Evolutionary conservation across 495 filamentous ascomycete genomes (phyloP).

Genomic region (Pyrenula aspistea): DNA sequence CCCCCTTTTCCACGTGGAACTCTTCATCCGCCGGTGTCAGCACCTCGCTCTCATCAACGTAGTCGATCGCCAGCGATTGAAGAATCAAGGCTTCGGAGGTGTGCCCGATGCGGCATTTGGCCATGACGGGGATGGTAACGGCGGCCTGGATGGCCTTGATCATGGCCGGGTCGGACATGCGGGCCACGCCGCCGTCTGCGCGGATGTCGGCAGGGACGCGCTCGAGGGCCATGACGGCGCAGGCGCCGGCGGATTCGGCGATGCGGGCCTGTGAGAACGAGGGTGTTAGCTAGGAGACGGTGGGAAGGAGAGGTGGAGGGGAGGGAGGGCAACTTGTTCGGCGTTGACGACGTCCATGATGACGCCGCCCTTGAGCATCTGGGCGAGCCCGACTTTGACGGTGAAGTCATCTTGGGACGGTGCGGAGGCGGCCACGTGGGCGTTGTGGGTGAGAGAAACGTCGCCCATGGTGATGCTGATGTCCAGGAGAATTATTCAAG

Average conservation of each 20-base stretch:
- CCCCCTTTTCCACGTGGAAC: constrained; percentile 84
- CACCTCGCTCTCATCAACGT: constrained; percentile 96
- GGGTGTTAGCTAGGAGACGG: background rate
- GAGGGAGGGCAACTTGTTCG: constrained; percentile 50
- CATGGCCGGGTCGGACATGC: constrained; percentile 93
- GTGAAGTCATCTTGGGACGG: constrained; percentile 34
- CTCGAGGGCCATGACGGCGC: constrained; percentile 97
- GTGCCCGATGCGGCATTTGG: constrained; percentile 95
- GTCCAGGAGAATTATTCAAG: too few relatives aligned
- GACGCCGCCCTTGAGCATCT: constrained; percentile 97
- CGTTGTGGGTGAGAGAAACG: background rate
- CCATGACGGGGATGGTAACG: constrained; percentile 99
- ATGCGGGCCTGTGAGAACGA: constrained; percentile 70
- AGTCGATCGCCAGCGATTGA: constrained; percentile 87
- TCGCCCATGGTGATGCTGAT: background rate
- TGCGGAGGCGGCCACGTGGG: too few relatives aligned
- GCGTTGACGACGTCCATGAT: constrained; percentile 99
- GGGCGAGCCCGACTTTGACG: constrained; percentile 86
- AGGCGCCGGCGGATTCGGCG: constrained; percentile 91
- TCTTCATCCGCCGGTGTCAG: constrained; percentile 85
- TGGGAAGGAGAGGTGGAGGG: constrained; percentile 2
- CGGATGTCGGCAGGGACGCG: constrained; percentile 96
- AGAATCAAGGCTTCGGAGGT: constrained; percentile 98
- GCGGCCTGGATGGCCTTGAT: constrained; percentile 93
- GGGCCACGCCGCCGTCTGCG: constrained; percentile 79